These are phyloP conservation scores for Rhodotorula sp. DNA, from an alignment of 1,284 basidiomycete species.

Conservation along the genomic window DNA sequence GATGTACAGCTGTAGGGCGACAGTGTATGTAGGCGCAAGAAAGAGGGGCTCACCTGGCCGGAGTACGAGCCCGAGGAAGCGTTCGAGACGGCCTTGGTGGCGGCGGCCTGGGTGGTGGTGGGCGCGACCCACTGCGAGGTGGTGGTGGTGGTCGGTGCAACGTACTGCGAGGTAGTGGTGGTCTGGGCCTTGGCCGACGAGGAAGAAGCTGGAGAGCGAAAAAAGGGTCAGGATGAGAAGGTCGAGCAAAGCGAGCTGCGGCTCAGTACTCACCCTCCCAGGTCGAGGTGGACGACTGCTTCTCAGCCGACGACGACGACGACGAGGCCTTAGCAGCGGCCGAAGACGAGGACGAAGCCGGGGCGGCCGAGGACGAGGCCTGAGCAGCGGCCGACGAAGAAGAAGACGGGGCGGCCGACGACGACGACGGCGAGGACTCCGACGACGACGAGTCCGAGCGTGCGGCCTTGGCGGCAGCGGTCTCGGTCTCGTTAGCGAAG, in stretches of 20 bases:
- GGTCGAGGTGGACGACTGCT: neutral
- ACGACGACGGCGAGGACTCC: slow-evolving; percentile 11
- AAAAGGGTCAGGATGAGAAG: neutral
- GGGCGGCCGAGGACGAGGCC: neutral
- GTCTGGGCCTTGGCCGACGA: slow-evolving; percentile 11
- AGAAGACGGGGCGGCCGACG: slow-evolving; percentile 7
- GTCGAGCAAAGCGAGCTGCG: neutral
- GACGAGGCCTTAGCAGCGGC: neutral
- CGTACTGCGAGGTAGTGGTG: neutral
- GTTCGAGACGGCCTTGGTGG: slow-evolving; percentile 5
- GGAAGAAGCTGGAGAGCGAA: neutral
- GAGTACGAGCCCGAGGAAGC: slow-evolving; percentile 4
- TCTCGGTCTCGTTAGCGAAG: slow-evolving; percentile 41
- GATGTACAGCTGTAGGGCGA: too few species aligned
- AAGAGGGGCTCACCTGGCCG: slow-evolving; percentile 1
- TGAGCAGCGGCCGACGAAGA: neutral
- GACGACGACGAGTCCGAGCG: slow-evolving; percentile 13
- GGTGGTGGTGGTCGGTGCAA: neutral
- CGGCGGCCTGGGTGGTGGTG: slow-evolving; percentile 2
- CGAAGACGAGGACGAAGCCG: neutral
- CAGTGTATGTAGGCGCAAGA: too few species aligned
- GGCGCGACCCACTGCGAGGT: neutral
- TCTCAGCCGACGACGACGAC: neutral
- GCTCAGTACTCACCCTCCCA: neutral
- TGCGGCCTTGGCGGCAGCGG: slow-evolving; percentile 33